A percentile compares a stretch with the other conserved stretches of the same genome.
Evolutionary conservation across 2,329 filamentous ascomycete genomes (phyloP).

Genomic region (Ascochyta viciae-villosae): DNA sequence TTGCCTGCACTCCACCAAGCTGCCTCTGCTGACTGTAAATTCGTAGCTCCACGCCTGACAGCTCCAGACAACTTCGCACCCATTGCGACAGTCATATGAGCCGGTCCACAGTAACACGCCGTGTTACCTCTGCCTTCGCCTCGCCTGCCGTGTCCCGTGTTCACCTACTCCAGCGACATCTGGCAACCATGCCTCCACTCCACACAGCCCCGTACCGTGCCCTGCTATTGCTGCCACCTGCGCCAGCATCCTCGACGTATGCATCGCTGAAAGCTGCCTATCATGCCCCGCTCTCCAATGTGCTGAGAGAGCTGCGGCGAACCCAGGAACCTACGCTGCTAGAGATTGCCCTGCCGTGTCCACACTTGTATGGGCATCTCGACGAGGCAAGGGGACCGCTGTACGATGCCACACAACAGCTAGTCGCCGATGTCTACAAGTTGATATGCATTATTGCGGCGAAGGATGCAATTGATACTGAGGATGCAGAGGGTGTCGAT

Average conservation of each 20-base stretch:
- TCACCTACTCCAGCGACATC: conserved; percentile 20
- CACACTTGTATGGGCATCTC: conserved; percentile 63
- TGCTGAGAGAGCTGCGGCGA: conserved; percentile 50
- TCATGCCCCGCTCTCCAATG: conserved; percentile 50
- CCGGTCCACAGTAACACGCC: conserved; percentile 7
- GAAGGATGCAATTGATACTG: conserved; percentile 66
- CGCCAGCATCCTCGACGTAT: conserved; percentile 50
- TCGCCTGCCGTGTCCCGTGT: conserved; percentile 3
- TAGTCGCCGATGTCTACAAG: conserved; percentile 79
- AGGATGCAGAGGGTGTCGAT: conserved; percentile 76
- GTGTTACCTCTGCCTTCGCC: not conserved
- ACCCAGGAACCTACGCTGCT: conserved; percentile 52
- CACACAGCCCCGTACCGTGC: conserved; percentile 30
- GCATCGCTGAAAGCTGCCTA: conserved; percentile 54
- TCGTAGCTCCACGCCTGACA: conserved; percentile 4
- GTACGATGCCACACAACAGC: conserved; percentile 74
- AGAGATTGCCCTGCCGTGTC: conserved; percentile 69
- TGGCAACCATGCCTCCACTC: conserved; percentile 39
- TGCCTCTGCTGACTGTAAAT: not conserved
- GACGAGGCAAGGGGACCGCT: conserved; percentile 61
- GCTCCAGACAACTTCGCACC: not conserved
- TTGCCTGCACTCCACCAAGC: not conserved
- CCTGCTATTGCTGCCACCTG: conserved; percentile 56
- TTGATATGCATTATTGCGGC: conserved; percentile 77
- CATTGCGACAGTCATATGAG: conserved; percentile 10